These are phyloP conservation scores for Otatea glauca DNA, from an alignment of 176 grass and related monocot species.

Conservation along the genomic window DNA sequence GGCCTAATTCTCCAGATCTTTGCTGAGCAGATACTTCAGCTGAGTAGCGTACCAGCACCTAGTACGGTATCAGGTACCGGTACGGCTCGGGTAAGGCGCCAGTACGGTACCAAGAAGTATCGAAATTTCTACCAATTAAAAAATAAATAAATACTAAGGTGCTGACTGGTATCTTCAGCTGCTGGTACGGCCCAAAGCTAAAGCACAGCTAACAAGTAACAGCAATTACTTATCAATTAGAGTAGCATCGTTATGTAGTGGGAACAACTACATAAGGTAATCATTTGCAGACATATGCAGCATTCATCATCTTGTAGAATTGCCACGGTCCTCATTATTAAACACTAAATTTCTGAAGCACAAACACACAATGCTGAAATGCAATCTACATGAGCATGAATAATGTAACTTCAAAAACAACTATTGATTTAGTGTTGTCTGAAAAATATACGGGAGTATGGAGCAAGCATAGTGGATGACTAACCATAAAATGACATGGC, in stretches of 20 bases:
- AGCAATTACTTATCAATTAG: not conserved
- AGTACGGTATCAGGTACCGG: not conserved
- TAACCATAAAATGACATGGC: not conserved
- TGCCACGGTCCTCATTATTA: not conserved
- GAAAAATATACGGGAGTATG: conserved; percentile 9
- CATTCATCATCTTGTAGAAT: not conserved
- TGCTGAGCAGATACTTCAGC: not conserved
- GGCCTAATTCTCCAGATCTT: not conserved
- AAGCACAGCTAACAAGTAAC: not conserved
- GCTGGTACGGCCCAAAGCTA: not conserved
- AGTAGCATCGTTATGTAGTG: not conserved
- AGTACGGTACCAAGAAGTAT: not conserved
- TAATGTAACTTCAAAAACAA: not conserved
- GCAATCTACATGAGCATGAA: conserved; percentile 8
- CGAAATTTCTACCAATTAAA: not conserved
- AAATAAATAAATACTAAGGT: not conserved
- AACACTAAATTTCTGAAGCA: not conserved
- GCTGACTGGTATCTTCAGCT: not conserved
- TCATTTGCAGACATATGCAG: not conserved
- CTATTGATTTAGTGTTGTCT: not conserved
- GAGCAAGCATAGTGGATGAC: not conserved
- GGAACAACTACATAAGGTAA: not conserved
- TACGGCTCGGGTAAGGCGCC: not conserved
- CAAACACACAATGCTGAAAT: not conserved
- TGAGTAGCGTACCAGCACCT: not conserved